Conservation (phyloP, 176 grass and related monocot species). For the Cenchrus americanus region DNA sequence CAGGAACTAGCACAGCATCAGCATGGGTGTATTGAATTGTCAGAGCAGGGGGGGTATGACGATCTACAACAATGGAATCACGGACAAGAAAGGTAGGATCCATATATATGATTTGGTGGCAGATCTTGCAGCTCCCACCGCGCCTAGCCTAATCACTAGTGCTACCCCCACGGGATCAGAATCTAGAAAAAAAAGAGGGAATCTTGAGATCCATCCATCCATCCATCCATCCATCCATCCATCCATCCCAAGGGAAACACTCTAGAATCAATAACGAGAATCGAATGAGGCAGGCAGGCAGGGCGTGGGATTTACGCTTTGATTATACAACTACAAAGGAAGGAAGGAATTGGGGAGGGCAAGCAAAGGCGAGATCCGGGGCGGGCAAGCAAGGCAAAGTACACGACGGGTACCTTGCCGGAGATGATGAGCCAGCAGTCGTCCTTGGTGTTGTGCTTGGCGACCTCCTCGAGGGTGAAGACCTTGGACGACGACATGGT, state of each 20-base stretch:
- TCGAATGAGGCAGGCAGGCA: too few relatives aligned
- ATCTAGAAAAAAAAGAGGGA: neutral
- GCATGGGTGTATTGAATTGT: too few relatives aligned
- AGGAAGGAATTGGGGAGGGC: neutral
- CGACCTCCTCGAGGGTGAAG: constrained; percentile 49
- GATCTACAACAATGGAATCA: neutral
- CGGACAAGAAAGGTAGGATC: neutral
- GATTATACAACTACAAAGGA: too few relatives aligned
- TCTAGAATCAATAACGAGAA: too few relatives aligned
- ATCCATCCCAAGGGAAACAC: neutral
- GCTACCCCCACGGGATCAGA: neutral
- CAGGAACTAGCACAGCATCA: too few relatives aligned
- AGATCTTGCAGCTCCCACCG: neutral
- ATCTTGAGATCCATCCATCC: neutral
- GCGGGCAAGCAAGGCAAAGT: too few relatives aligned
- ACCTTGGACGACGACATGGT: constrained; percentile 43
- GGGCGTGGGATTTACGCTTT: too few relatives aligned
- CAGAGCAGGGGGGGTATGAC: neutral
- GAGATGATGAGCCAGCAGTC: constrained; percentile 66
- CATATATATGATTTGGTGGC: neutral
- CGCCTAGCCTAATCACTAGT: neutral
- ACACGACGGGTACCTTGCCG: constrained; percentile 52
- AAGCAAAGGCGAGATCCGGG: neutral
- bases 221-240: too few relatives aligned
- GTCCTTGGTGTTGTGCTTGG: constrained; percentile 61